phyloP scores from a whole-genome alignment of 805 yeast species.

The Ogataea salicorniae region DNA sequence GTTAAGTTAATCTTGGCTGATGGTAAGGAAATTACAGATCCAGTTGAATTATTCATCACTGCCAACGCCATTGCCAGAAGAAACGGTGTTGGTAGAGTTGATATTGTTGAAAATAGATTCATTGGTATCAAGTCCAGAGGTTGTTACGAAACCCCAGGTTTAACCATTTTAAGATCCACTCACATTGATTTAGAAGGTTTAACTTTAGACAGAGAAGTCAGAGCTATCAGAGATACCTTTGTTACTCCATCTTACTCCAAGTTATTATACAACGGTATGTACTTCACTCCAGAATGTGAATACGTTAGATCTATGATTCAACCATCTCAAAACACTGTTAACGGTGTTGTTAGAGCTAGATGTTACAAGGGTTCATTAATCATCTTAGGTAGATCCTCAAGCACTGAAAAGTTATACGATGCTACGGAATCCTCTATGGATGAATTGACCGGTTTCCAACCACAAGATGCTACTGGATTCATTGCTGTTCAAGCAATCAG shows the following conservation, averaged over 20 bases:
- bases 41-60: slow-evolving; percentile 86
- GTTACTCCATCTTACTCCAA: slow-evolving; percentile 91
- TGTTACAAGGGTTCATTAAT: slow-evolving; percentile 85
- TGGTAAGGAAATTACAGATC: slow-evolving; percentile 61
- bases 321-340: slow-evolving; percentile 92
- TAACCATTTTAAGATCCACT: slow-evolving; percentile 86
- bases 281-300: slow-evolving; percentile 98
- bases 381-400: slow-evolving; percentile 90
- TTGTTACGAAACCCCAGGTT: slow-evolving; percentile 98
- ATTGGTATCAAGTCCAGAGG: slow-evolving; percentile 99
- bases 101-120: slow-evolving; percentile 98
- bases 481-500: slow-evolving; percentile 97
- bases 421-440: slow-evolving; percentile 99
- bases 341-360: slow-evolving; percentile 92
- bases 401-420: slow-evolving; percentile 94
- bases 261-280: slow-evolving; percentile 92
- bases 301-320: slow-evolving; percentile 88
- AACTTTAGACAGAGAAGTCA: slow-evolving; percentile 94
- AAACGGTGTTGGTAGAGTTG: slow-evolving; percentile 99
- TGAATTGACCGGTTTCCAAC: slow-evolving; percentile 96
- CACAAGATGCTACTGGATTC: slow-evolving; percentile 95
- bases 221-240: slow-evolving; percentile 93
- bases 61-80: slow-evolving; percentile 97
- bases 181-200: slow-evolving; percentile 97
- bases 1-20: slow-evolving; percentile 67